These are phyloP conservation scores for Botrytis fabae DNA, from an alignment of 2,329 filamentous ascomycete genomes.

Conservation along the genomic window DNA sequence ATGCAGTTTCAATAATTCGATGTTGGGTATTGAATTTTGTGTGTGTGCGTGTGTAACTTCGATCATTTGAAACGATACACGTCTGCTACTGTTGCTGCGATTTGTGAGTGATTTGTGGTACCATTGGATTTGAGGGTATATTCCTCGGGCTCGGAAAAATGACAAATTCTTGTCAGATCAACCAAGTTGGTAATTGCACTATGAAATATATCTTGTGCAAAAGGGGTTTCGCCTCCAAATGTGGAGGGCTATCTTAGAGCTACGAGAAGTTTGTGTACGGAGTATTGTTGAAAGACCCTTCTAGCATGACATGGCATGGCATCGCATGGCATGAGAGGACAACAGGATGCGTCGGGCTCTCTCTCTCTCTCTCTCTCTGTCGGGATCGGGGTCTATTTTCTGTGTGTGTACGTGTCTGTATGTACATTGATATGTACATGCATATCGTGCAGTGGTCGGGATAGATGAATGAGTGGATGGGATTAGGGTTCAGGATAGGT, in stretches of 20 bases:
- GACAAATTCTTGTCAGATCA: too few species aligned
- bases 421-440: not conserved
- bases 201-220: not conserved
- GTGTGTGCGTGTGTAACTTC: not conserved
- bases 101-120: not conserved
- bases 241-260: not conserved
- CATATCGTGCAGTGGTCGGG: not conserved
- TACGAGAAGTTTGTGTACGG: not conserved
- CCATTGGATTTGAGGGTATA: too few species aligned
- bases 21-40: not conserved
- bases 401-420: not conserved
- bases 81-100: not conserved
- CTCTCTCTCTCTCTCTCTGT: not conserved
- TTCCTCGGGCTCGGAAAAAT: not conserved
- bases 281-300: slow-evolving; percentile 1
- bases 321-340: not conserved
- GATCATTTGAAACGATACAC: not conserved
- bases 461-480: not conserved
- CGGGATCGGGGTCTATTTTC: slow-evolving; percentile 5
- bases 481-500: too few species aligned
- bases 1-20: slow-evolving; percentile 5
- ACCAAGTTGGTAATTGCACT: not conserved
- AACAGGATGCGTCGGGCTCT: slow-evolving; percentile 2
- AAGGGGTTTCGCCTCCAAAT: not conserved
- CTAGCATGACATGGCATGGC: not conserved